Base-by-base conservation (phyloP, 371 early-diverging fungal genomes). In the Dipsacomyces acuminosporus region DNA sequence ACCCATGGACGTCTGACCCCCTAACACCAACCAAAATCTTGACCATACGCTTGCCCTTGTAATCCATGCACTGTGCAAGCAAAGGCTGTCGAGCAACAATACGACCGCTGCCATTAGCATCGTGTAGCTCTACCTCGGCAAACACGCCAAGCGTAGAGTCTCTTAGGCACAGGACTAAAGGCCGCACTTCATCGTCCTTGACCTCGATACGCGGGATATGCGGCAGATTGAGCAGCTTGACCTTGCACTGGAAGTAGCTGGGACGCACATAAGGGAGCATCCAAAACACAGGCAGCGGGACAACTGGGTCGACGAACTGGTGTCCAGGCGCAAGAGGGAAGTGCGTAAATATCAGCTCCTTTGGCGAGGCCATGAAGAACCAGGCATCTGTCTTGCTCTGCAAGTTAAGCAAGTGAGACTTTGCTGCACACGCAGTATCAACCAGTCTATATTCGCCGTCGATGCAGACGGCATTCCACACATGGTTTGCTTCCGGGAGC, bases 51-150 rank as follows among this genome's bases (percentile, higher is more conserved):
- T 67, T 61, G 53, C 71, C 71, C 41, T 59, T 54, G 45, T 75
- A 71, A 60, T 75, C 71, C 59, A 74, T 67, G 54, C 75, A 75
- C 51, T 75, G 76, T 0, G 76, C 75, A 2, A 75, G 57, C 41
- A 72, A 55, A 23, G 75, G 72, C 50, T 65, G 67, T 3, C 71
- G 62, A 2, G 61, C 59, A 3, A 69, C 56, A 13, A 71, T 66
- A 21, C 63, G 67, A 11, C 72, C 67, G 41, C 63, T 75, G 24
- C 72, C 67, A 15, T 71, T 63, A 9, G 58, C 51, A 18, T 66
- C 64, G 34, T 72, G 72, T 34, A 75, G 46, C 52, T 75, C 76
- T 18, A 75, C 63, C 45, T 75, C 76, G n/a, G 74, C 76, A 57
- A 71, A 74, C 36, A 62, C 73, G 2, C 56, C 47, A 41, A 74